These are phyloP conservation scores for Lasiodiplodia theobromae DNA, from an alignment of 2,329 filamentous ascomycete genomes.

Conservation along the genomic window DNA sequence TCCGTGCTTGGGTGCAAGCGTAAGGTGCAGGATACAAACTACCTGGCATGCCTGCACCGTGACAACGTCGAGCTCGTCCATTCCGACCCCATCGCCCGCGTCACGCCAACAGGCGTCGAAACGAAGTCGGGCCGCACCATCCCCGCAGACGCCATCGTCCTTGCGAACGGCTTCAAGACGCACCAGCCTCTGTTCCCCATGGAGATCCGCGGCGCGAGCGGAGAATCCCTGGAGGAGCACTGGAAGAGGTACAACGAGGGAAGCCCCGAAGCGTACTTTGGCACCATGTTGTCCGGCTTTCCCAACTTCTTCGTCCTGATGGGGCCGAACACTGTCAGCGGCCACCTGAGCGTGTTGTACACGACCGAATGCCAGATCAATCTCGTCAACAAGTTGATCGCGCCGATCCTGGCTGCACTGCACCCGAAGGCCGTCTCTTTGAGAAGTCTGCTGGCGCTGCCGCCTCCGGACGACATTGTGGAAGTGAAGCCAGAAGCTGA, in stretches of 20 bases:
- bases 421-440: not conserved
- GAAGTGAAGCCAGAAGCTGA: constrained; percentile 49
- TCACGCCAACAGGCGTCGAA: constrained; percentile 48
- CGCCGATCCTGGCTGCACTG: constrained; percentile 49
- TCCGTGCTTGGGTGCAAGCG: constrained; percentile 58
- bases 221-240: constrained; percentile 49
- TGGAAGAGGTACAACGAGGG: constrained; percentile 48
- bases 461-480: constrained; percentile 36
- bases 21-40: constrained; percentile 57
- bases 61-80: constrained; percentile 51
- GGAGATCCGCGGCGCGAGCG: constrained; percentile 54
- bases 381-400: constrained; percentile 52
- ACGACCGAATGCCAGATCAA: constrained; percentile 62
- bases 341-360: constrained; percentile 60
- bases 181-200: constrained; percentile 56
- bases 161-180: constrained; percentile 43
- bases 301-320: constrained; percentile 58
- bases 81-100: constrained; percentile 50
- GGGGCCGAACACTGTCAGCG: constrained; percentile 56
- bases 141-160: constrained; percentile 28
- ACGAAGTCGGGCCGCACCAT: constrained; percentile 46
- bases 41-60: constrained; percentile 52
- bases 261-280: constrained; percentile 55
- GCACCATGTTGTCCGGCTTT: constrained; percentile 57
- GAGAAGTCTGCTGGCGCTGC: not conserved